These are phyloP conservation scores for Boletellus ananiceps DNA, from an alignment of 768 basidiomycete genomes.

Conservation along the genomic window DNA sequence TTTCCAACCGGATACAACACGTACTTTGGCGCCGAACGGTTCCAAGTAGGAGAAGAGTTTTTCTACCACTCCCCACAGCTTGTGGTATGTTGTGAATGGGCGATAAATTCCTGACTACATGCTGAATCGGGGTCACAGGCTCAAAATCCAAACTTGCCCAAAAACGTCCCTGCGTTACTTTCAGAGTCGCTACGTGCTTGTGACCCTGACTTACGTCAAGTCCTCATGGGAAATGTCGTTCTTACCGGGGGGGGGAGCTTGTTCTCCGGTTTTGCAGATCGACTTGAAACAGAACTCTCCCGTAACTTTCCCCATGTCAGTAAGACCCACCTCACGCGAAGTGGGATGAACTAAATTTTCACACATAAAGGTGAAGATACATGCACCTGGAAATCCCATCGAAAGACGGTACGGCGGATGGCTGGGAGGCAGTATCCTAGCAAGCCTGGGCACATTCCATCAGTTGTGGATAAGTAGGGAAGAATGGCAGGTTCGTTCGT, in stretches of 20 bases:
- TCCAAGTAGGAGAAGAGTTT: conserved; percentile 81
- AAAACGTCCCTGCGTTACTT: conserved; percentile 72
- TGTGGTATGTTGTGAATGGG: conserved; percentile 35
- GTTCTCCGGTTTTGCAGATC: conserved; percentile 80
- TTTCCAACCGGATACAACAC: conserved; percentile 92
- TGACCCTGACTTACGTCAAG: conserved; percentile 88
- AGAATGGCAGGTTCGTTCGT: conserved; percentile 75
- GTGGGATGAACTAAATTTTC: conserved; percentile 7
- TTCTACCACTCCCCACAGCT: conserved; percentile 68
- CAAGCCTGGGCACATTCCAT: conserved; percentile 95
- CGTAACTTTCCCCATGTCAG: conserved; percentile 77
- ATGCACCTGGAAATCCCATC: conserved; percentile 84
- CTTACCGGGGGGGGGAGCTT: conserved; percentile 92
- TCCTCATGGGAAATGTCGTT: conserved; percentile 89
- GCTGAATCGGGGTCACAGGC: conserved; percentile 28
- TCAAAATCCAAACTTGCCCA: conserved; percentile 64
- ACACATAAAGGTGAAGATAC: conserved; percentile 74
- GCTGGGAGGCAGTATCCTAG: conserved; percentile 94
- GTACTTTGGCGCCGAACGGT: conserved; percentile 79
- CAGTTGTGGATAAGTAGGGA: conserved; percentile 93
- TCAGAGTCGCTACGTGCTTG: conserved; percentile 74
- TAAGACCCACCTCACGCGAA: conserved; percentile 8
- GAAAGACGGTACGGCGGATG: conserved; percentile 92
- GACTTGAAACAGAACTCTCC: conserved; percentile 71
- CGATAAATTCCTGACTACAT: background rate